Base-by-base conservation (phyloP, 75 land plant species). In the Picea sitchensis region DNA sequence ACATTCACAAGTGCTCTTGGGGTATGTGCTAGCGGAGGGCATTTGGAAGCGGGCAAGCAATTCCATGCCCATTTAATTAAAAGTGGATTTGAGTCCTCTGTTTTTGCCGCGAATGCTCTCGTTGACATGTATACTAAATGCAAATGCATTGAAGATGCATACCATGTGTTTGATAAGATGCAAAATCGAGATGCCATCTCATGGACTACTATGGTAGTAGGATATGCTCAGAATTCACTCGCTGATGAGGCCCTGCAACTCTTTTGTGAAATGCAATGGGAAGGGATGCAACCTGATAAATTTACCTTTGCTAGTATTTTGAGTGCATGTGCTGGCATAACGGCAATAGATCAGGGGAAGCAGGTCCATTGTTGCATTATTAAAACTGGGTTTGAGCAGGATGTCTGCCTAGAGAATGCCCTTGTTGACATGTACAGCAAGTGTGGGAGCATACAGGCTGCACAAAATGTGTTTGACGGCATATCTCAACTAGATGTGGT, bases 111-210 rank as follows among this genome's bases (percentile, higher is more conserved):
- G 4, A 91, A 89, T 84, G 91, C 91, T 0, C 77, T 92, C 1
- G 76, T 90, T n/a, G 86, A 79, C 15, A 83, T 92, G 92, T 92
- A 93, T 81, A 86, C 89, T 0, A 87, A 92, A 69, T 88, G 92
- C 65, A 68, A 47, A 36, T 21, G 30, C 30, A 47, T 91, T 1
- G 78, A 77, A 3, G 58, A 73, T 9, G 88, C 96, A 54, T 86
- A 85, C 57, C 73, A 82, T 21, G 73, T 88, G 23, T 91, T 90
- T 77, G 65, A 84, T 61, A 64, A 77, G 34, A 90, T 91, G 89
- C 62, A 41, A 1, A 81, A 87, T 68, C 85, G 82, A 68, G 92
- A 94, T 81, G 59, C 84, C n/a, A 88, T 88, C 59, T 74, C 91
- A 1, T 90, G 95, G 92, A 91, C 87, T 56, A 83, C 93, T 31